A percentile compares a stretch with the other conserved stretches of the same genome.
Conservation (phyloP, 1,284 basidiomycete genomes). For the Ceratobasidium sp. region DNA sequence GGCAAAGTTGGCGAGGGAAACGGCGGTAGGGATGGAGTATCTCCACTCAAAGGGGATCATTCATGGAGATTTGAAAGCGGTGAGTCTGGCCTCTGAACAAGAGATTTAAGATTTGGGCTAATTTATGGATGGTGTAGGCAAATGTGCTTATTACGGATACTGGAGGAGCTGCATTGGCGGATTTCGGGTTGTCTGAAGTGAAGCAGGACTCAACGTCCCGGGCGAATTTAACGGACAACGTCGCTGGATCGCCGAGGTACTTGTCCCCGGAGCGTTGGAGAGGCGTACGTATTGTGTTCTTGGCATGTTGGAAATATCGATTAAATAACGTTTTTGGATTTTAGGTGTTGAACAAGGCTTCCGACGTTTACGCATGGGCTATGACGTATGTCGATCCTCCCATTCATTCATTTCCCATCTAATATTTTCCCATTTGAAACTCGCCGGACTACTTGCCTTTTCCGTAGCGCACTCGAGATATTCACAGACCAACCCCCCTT, state of each 20-base stretch:
- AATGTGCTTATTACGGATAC: constrained; percentile 63
- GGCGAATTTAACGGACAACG: constrained; percentile 27
- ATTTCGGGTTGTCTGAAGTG: constrained; percentile 68
- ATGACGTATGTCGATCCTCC: constrained; percentile 57
- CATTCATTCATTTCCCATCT: not conserved
- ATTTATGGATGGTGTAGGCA: constrained; percentile 47
- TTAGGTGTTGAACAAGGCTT: constrained; percentile 51
- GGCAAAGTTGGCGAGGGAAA: constrained; percentile 58
- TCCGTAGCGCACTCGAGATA: constrained; percentile 24
- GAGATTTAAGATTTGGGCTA: not conserved
- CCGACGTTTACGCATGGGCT: constrained; percentile 65
- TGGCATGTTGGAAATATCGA: constrained; percentile 53
- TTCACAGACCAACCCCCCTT: constrained; percentile 38
- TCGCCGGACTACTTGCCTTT: not conserved
- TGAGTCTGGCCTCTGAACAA: not conserved
- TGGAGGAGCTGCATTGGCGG: constrained; percentile 64
- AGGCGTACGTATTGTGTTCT: constrained; percentile 59
- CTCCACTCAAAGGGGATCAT: constrained; percentile 60
- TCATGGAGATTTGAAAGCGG: constrained; percentile 42
- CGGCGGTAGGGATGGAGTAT: constrained; percentile 61
- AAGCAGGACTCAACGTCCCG: constrained; percentile 25
- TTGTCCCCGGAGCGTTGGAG: constrained; percentile 46
- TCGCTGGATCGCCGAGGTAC: constrained; percentile 27
- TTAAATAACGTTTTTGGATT: constrained; percentile 53
- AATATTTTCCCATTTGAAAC: not conserved